phyloP scores from a whole-genome alignment of 2,329 filamentous ascomycete genomes.

The Colletotrichum melonis region DNA sequence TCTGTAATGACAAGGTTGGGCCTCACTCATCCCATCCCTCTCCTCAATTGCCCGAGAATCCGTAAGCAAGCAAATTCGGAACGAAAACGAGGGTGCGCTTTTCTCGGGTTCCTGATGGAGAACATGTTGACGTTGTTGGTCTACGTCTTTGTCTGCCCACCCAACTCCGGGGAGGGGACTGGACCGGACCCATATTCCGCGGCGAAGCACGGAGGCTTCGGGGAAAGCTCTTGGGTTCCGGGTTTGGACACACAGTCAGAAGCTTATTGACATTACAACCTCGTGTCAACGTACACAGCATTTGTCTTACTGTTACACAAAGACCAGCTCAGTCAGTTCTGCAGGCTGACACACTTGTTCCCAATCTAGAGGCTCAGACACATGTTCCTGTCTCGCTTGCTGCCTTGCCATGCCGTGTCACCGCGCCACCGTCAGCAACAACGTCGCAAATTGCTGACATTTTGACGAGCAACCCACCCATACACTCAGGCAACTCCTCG shows the following conservation, averaged over 20 bases:
- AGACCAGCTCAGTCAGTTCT: neutral
- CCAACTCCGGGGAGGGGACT: neutral
- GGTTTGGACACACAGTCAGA: neutral
- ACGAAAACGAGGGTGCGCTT: neutral
- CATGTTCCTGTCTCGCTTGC: neutral
- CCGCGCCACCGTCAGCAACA: conserved; percentile 21
- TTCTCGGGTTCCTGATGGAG: neutral
- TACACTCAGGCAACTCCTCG: too few species aligned
- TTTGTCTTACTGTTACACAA: neutral
- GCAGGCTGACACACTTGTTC: conserved; percentile 4
- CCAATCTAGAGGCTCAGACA: neutral
- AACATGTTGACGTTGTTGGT: neutral
- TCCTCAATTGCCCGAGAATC: neutral
- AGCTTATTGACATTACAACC: neutral
- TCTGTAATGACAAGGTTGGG: neutral
- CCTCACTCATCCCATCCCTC: neutral
- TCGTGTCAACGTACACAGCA: neutral
- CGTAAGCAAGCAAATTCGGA: neutral
- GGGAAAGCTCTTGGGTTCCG: neutral
- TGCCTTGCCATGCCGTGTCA: conserved; percentile 20
- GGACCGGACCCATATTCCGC: neutral
- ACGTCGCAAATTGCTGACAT: conserved; percentile 10
- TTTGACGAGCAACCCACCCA: neutral
- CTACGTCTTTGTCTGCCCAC: neutral
- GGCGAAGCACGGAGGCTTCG: conserved; percentile 1